Conservation (phyloP, 805 yeast genomes). For the Isabelozyma pseudorhagii region DNA sequence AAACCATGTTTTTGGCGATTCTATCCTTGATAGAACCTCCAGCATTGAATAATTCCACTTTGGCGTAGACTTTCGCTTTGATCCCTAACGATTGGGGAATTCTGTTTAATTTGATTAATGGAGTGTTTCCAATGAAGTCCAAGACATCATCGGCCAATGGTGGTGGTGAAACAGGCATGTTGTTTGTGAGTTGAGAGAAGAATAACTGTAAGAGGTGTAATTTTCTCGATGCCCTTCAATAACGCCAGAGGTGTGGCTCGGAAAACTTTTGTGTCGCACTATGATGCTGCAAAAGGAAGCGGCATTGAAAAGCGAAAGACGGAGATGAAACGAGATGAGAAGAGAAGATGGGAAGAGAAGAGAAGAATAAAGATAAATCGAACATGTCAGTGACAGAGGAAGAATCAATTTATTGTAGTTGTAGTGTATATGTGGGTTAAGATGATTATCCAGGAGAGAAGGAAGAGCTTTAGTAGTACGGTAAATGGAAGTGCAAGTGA, state of each 20-base stretch:
- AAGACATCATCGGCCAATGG: constrained; percentile 52
- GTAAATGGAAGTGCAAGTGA: too few relatives aligned
- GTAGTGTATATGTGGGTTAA: too few relatives aligned
- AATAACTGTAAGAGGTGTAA: not conserved
- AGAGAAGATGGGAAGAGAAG: too few relatives aligned
- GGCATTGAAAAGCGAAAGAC: too few relatives aligned
- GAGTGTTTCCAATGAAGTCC: constrained; percentile 84
- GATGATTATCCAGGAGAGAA: too few relatives aligned
- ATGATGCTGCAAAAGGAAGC: not conserved
- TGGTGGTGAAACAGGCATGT: constrained; percentile 14
- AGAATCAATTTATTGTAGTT: too few relatives aligned
- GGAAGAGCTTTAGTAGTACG: too few relatives aligned
- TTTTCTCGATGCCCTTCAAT: not conserved
- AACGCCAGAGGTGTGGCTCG: not conserved
- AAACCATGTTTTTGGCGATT: constrained; percentile 83
- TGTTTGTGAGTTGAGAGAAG: not conserved
- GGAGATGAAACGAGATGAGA: too few relatives aligned
- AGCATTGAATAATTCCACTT: constrained; percentile 79
- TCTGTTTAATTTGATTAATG: constrained; percentile 68
- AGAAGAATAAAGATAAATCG: too few relatives aligned
- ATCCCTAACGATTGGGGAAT: constrained; percentile 75
- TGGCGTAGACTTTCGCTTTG: constrained; percentile 68
- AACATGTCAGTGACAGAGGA: too few relatives aligned
- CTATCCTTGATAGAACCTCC: constrained; percentile 91
- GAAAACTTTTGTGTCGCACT: not conserved